Conservation (phyloP, 768 basidiomycete species). For the Mycena sanguinolenta region DNA sequence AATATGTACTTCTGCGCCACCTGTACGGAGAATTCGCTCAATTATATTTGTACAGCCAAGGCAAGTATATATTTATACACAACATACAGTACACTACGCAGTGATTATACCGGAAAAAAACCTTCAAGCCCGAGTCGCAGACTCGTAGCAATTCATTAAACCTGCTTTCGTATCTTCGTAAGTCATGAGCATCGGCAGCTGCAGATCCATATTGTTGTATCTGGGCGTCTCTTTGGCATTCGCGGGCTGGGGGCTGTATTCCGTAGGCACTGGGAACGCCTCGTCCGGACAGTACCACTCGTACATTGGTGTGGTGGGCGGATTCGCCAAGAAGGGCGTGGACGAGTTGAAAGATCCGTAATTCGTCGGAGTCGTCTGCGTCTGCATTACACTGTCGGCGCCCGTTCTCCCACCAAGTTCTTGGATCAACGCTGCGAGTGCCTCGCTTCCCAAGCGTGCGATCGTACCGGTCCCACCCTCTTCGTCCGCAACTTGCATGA, state of each 20-base stretch:
- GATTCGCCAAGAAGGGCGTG: conserved; percentile 18
- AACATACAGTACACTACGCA: conserved; percentile 18
- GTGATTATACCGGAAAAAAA: neutral
- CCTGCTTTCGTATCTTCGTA: conserved; percentile 32
- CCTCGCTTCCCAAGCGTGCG: conserved; percentile 54
- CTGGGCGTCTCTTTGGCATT: conserved; percentile 21
- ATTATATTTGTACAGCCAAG: conserved; percentile 28
- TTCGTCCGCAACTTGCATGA: conserved; percentile 50
- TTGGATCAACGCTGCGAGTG: conserved; percentile 50
- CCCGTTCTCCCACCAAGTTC: conserved; percentile 35
- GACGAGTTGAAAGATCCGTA: conserved; percentile 13
- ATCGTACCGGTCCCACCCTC: conserved; percentile 54
- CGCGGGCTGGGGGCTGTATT: conserved; percentile 16
- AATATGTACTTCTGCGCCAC: conserved; percentile 21
- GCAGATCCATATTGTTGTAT: conserved; percentile 29
- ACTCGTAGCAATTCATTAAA: conserved; percentile 30
- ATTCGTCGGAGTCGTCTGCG: conserved; percentile 22
- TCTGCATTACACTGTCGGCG: conserved; percentile 35
- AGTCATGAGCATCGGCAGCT: conserved; percentile 29
- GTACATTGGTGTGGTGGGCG: conserved; percentile 21
- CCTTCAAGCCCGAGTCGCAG: conserved; percentile 3
- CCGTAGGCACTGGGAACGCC: conserved; percentile 14
- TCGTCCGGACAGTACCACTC: conserved; percentile 30
- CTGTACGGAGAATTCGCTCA: conserved; percentile 11
- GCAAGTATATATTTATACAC: neutral